Conservation (phyloP, 2,329 filamentous ascomycete genomes). For the Fusarium clavum region DNA sequence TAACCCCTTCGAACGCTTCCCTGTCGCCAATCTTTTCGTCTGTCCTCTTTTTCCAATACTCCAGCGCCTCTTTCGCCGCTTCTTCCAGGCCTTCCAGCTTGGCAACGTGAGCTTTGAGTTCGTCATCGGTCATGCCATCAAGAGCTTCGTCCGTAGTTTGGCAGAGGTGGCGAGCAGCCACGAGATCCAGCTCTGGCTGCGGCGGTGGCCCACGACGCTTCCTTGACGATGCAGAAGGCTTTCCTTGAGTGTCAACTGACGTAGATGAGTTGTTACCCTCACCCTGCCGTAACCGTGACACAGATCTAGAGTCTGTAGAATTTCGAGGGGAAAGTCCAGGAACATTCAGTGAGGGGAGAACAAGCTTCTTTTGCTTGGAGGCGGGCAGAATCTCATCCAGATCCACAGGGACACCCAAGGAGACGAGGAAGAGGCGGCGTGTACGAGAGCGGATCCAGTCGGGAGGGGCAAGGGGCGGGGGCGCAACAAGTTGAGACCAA, state of each 20-base stretch:
- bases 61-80: conserved; percentile 80
- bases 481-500: conserved; percentile 96
- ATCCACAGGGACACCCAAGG: conserved; percentile 94
- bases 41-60: conserved; percentile 87
- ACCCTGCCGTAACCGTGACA: conserved; percentile 59
- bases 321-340: conserved; percentile 65
- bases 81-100: conserved; percentile 76
- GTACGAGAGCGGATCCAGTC: conserved; percentile 99
- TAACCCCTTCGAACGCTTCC: conserved; percentile 94
- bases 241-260: conserved; percentile 69
- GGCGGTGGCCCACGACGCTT: conserved; percentile 70
- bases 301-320: conserved; percentile 65
- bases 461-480: conserved; percentile 91
- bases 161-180: conserved; percentile 81
- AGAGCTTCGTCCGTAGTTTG: conserved; percentile 87
- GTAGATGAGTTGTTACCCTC: conserved; percentile 67
- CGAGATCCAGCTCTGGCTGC: conserved; percentile 81
- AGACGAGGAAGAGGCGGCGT: conserved; percentile 93
- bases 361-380: conserved; percentile 96
- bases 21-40: conserved; percentile 91
- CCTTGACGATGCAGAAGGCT: conserved; percentile 56
- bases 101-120: conserved; percentile 77
- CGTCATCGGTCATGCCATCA: conserved; percentile 79
- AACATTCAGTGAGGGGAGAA: conserved; percentile 89
- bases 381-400: conserved; percentile 97